Conservation (phyloP, 805 yeast genomes). For the Myxozyma vanderwaltii region DNA sequence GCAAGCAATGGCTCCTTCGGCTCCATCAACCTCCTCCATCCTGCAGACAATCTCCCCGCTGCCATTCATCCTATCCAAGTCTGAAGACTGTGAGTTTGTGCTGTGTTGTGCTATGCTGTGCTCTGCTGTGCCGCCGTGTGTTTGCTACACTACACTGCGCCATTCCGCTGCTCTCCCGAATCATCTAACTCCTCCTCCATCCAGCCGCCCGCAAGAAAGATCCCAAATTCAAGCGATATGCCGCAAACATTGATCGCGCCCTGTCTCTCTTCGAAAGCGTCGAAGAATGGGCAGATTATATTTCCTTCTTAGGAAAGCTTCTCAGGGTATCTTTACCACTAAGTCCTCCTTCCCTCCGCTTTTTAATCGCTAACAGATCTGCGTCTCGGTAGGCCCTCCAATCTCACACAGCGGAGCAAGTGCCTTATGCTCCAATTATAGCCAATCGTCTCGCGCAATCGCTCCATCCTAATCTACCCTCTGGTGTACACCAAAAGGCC, state of each 20-base stretch:
- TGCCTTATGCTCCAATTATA: constrained; percentile 69
- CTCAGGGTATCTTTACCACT: constrained; percentile 59
- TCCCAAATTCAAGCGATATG: constrained; percentile 70
- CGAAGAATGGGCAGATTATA: constrained; percentile 98
- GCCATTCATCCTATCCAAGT: constrained; percentile 30
- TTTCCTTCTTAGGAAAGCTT: constrained; percentile 79
- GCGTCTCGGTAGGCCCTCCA: constrained; percentile 34
- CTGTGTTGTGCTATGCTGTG: no score
- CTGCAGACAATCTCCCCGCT: constrained; percentile 34
- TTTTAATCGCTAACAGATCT: background rate
- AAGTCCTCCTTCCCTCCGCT: background rate
- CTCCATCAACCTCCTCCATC: constrained; percentile 30
- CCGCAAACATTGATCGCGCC: constrained; percentile 69
- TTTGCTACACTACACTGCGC: no score
- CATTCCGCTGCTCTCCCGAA: no score
- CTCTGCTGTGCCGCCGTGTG: no score
- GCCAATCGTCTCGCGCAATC: constrained; percentile 77
- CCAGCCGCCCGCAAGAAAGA: constrained; percentile 36
- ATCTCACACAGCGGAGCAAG: constrained; percentile 42
- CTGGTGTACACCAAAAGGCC: constrained; percentile 93
- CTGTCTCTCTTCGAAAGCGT: constrained; percentile 75
- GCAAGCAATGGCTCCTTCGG: constrained; percentile 24
- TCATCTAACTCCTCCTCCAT: background rate
- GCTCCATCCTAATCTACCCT: constrained; percentile 77
- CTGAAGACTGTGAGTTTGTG: constrained; percentile 27